Percentiles rank a stretch among this genome's conserved stretches.
phyloP scores from a whole-genome alignment of 495 filamentous ascomycete species.

The Hypoxylon cercidicola region DNA sequence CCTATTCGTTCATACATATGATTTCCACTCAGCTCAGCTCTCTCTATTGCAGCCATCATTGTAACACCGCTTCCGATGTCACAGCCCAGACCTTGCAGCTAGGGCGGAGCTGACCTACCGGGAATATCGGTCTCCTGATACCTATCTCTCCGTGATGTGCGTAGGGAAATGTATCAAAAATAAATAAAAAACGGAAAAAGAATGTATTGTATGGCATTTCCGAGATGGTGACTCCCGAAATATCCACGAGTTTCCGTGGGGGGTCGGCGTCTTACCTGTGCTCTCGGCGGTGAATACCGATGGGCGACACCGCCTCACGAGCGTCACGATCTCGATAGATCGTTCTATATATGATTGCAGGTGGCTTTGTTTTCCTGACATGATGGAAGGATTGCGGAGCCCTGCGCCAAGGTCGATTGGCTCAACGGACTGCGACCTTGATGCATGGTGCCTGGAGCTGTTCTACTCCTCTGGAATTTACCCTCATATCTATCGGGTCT shows the following conservation, averaged over 20 bases:
- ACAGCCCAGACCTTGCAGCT: constrained; percentile 20
- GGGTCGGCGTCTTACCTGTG: constrained; percentile 27
- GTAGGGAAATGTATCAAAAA: constrained; percentile 1
- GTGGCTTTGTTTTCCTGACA: constrained; percentile 39
- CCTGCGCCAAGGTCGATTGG: constrained; percentile 39
- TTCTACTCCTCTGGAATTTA: constrained; percentile 12
- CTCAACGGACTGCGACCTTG: constrained; percentile 29
- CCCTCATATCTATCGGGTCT: constrained; percentile 20
- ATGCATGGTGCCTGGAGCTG: constrained; percentile 40
- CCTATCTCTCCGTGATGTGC: constrained; percentile 10
- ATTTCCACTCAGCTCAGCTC: constrained; percentile 31
- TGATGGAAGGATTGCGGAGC: constrained; percentile 36
- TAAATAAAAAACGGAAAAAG: constrained; percentile 16
- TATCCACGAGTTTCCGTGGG: constrained; percentile 40
- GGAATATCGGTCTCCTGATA: constrained; percentile 29
- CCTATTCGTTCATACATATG: constrained; percentile 31
- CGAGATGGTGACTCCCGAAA: constrained; percentile 21
- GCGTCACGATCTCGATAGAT: constrained; percentile 21
- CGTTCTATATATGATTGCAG: constrained; percentile 32
- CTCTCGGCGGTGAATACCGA: constrained; percentile 39
- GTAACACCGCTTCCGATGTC: constrained; percentile 8
- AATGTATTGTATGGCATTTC: constrained; percentile 9
- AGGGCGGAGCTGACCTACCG: constrained; percentile 32
- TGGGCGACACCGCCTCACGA: constrained; percentile 28
- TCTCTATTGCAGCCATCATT: constrained; percentile 22